Percentiles rank a stretch among this genome's conserved stretches.
phyloP scores from a whole-genome alignment of 805 yeast species.

The Suhomyces sp. region DNA sequence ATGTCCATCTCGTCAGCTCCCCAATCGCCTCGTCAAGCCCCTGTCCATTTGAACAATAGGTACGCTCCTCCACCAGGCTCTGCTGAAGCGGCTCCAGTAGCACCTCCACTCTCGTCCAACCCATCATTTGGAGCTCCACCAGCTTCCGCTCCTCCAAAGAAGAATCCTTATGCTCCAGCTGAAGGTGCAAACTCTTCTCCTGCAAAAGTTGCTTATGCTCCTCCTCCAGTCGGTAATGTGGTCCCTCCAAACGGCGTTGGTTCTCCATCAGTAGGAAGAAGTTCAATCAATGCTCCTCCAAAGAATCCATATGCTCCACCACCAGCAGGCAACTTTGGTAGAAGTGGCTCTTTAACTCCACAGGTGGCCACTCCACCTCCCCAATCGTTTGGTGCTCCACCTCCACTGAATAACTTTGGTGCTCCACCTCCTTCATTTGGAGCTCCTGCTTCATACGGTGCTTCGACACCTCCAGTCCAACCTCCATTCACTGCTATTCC shows the following conservation, averaged over 20 bases:
- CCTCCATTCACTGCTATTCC: slow-evolving; percentile 6
- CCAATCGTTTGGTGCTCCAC: not conserved
- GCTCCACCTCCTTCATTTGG: slow-evolving; percentile 17
- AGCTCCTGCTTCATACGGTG: slow-evolving; percentile 17
- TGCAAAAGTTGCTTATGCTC: slow-evolving; percentile 27
- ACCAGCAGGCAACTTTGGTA: not conserved
- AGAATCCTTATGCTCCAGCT: slow-evolving; percentile 24
- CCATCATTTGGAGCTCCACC: slow-evolving; percentile 23
- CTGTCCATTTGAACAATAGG: slow-evolving; percentile 24
- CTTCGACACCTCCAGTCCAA: slow-evolving; percentile 15
- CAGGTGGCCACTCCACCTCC: slow-evolving; percentile 6
- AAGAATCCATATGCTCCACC: slow-evolving; percentile 40
- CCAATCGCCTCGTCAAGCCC: slow-evolving; percentile 17
- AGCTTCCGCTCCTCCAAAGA: slow-evolving; percentile 17
- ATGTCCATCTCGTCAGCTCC: slow-evolving; percentile 13
- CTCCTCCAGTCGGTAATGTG: slow-evolving; percentile 22
- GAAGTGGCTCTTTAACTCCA: not conserved
- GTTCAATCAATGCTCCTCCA: slow-evolving; percentile 19
- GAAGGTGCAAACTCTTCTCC: slow-evolving; percentile 10
- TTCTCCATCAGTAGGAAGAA: slow-evolving; percentile 8
- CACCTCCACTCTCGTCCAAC: slow-evolving; percentile 6
- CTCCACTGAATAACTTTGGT: slow-evolving; percentile 1
- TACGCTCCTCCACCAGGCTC: slow-evolving; percentile 32
- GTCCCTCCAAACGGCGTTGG: slow-evolving; percentile 10
- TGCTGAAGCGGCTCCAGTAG: slow-evolving; percentile 2